Conservation (phyloP, 169 alveolate species). For the Hepatocystis sp. region DNA sequence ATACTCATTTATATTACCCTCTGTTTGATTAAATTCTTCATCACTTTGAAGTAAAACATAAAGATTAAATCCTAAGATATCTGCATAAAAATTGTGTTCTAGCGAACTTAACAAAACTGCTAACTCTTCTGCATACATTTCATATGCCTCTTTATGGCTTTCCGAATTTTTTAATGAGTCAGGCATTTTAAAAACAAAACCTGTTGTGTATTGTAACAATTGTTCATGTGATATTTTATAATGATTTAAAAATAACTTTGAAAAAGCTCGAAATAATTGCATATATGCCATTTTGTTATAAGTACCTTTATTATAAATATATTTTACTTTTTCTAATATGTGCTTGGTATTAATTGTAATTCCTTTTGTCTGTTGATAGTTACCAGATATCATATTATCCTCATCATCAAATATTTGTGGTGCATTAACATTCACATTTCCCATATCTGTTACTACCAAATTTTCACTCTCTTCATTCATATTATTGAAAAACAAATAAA, state of each 20-base stretch:
- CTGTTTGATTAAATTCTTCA: slow-evolving; percentile 6
- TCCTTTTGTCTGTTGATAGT: background rate
- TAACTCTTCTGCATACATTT: slow-evolving; percentile 57
- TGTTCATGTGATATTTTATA: slow-evolving; percentile 31
- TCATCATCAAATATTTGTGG: background rate
- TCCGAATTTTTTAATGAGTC: background rate
- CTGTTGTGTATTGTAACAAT: slow-evolving; percentile 49
- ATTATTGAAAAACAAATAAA: background rate
- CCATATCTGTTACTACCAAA: background rate
- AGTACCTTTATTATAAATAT: slow-evolving; percentile 40
- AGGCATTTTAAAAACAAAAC: background rate
- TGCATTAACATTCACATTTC: background rate
- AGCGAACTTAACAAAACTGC: slow-evolving; percentile 61
- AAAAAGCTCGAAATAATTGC: slow-evolving; percentile 53
- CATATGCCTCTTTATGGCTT: slow-evolving; percentile 2
- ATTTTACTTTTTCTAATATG: slow-evolving; percentile 2
- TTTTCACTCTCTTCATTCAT: too few relatives aligned
- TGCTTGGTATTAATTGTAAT: slow-evolving; percentile 14
- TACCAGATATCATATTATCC: background rate
- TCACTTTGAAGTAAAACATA: slow-evolving; percentile 14
- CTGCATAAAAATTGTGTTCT: slow-evolving; percentile 24
- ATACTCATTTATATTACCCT: background rate
- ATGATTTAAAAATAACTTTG: slow-evolving; percentile 11
- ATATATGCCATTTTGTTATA: slow-evolving; percentile 67
- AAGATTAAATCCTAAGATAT: slow-evolving; percentile 17